A percentile compares a stretch with the other conserved stretches of the same genome.
These are phyloP conservation scores for Danielozyma ontarioensis DNA, from an alignment of 805 yeast genomes.

Conservation along the genomic window DNA sequence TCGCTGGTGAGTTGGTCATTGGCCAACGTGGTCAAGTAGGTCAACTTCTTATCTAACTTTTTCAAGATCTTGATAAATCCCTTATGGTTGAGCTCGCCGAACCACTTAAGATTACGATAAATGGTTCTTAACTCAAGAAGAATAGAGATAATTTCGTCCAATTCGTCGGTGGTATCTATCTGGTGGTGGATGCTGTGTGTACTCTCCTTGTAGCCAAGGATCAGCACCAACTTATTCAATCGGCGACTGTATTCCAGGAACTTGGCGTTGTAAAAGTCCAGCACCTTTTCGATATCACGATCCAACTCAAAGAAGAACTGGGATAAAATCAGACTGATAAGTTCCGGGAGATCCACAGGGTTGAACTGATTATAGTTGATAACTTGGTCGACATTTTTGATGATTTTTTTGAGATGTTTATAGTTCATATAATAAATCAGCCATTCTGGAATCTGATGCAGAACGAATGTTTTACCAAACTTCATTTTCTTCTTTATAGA, in stretches of 20 bases:
- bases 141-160: slow-evolving; percentile 42
- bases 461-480: slow-evolving; percentile 71
- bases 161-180: slow-evolving; percentile 34
- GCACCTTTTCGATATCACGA: slow-evolving; percentile 75
- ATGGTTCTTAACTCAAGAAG: slow-evolving; percentile 71
- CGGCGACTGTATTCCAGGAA: slow-evolving; percentile 71
- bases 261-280: slow-evolving; percentile 70
- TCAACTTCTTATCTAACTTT: slow-evolving; percentile 77
- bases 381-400: slow-evolving; percentile 54
- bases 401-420: slow-evolving; percentile 74
- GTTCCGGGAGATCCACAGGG: slow-evolving; percentile 18
- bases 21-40: slow-evolving; percentile 16
- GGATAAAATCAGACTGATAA: slow-evolving; percentile 46
- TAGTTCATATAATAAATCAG: slow-evolving; percentile 75
- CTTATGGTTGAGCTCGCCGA: slow-evolving; percentile 84
- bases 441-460: slow-evolving; percentile 97
- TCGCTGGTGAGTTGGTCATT: slow-evolving; percentile 12
- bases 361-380: slow-evolving; percentile 29
- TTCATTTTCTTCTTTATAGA: slow-evolving; percentile 46
- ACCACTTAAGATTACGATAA: slow-evolving; percentile 86
- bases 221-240: slow-evolving; percentile 39
- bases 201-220: slow-evolving; percentile 26
- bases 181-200: slow-evolving; percentile 19
- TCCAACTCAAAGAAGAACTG: slow-evolving; percentile 75
- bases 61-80: slow-evolving; percentile 87